phyloP scores from a whole-genome alignment of 306 rosid genomes.

The Castanospermum australe region DNA sequence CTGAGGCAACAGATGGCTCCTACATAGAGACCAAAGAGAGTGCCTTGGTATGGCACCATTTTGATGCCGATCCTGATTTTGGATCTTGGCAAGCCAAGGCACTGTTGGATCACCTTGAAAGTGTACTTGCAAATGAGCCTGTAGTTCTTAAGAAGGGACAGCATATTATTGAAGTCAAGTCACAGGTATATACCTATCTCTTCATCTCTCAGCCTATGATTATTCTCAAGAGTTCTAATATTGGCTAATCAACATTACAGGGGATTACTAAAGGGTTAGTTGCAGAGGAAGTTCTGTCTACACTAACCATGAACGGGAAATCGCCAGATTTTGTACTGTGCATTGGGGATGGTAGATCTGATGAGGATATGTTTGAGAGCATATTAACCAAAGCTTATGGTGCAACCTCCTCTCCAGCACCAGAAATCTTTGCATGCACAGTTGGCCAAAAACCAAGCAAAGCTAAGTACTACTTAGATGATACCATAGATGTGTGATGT shows the following conservation, averaged over 20 bases:
- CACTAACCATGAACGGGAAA: constrained; percentile 41
- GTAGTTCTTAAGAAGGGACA: constrained; percentile 62
- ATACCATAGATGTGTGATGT: constrained; percentile 52
- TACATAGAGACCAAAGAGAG: constrained; percentile 73
- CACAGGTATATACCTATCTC: constrained; percentile 49
- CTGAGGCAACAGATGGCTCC: constrained; percentile 67
- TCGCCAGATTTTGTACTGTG: constrained; percentile 74
- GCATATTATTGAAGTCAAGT: constrained; percentile 68
- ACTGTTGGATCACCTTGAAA: constrained; percentile 65
- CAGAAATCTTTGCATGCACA: constrained; percentile 79
- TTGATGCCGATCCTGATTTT: constrained; percentile 54
- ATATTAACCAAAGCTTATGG: constrained; percentile 40
- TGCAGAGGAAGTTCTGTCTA: constrained; percentile 60
- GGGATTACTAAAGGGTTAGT: constrained; percentile 72
- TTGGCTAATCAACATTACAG: constrained; percentile 32
- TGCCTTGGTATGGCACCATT: constrained; percentile 76
- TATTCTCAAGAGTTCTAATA: not conserved
- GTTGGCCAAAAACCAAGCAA: constrained; percentile 89
- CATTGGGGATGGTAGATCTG: constrained; percentile 81
- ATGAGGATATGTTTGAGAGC: constrained; percentile 87
- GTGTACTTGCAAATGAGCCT: constrained; percentile 66
- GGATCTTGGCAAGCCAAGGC: constrained; percentile 72
- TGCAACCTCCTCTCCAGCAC: constrained; percentile 36
- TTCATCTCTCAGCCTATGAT: not conserved
- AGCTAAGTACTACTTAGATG: constrained; percentile 79